Evolutionary conservation across 768 basidiomycete genomes (phyloP).

Genomic region (Trametes gibbosa): DNA sequence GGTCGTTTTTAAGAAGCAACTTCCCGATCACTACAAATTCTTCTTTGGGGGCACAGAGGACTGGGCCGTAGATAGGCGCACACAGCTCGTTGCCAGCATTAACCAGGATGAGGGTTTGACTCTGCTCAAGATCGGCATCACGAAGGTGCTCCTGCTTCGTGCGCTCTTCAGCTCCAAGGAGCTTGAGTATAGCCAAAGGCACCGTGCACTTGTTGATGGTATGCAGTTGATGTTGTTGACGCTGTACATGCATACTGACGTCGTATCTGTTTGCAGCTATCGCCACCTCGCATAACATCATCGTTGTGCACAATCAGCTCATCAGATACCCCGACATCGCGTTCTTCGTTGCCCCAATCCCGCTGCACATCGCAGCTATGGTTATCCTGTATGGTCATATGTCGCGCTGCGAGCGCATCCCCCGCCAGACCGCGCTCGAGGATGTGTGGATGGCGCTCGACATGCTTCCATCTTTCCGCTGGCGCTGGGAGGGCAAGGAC

Average conservation of each 20-base stretch:
- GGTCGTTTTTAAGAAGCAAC: constrained; percentile 60
- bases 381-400: constrained; percentile 87
- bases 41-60: constrained; percentile 80
- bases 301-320: constrained; percentile 79
- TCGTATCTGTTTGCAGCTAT: constrained; percentile 49
- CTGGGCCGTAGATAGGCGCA: constrained; percentile 66
- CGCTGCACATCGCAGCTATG: constrained; percentile 88
- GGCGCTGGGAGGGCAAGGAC: constrained; percentile 90
- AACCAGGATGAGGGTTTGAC: constrained; percentile 82
- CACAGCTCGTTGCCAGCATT: constrained; percentile 66
- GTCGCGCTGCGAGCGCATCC: constrained; percentile 68
- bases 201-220: constrained; percentile 79
- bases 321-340: constrained; percentile 83
- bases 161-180: constrained; percentile 79
- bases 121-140: constrained; percentile 77
- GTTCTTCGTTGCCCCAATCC: constrained; percentile 87
- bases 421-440: constrained; percentile 65
- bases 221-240: constrained; percentile 22
- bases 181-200: constrained; percentile 59
- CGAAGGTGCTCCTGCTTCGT: constrained; percentile 72
- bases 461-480: constrained; percentile 85
- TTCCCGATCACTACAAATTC: constrained; percentile 69
- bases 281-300: constrained; percentile 83
- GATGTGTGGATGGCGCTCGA: constrained; percentile 87
- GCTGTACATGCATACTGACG: background rate